Percentiles rank a stretch among this genome's conserved stretches.
phyloP scores from a whole-genome alignment of 2,329 filamentous ascomycete species.

The Fusarium pseudograminearum region DNA sequence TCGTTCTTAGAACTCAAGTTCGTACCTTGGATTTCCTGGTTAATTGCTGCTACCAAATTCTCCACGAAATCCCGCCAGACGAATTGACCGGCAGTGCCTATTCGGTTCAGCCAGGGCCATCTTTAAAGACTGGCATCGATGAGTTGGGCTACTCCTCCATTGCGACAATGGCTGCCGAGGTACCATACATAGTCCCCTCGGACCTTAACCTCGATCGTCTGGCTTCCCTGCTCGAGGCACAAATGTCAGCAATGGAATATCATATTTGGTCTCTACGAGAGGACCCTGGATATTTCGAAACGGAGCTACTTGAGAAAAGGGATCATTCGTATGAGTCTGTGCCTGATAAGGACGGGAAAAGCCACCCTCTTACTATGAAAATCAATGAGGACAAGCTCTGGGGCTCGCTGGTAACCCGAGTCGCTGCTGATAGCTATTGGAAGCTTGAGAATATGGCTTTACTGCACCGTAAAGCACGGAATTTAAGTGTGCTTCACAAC shows the following conservation, averaged over 20 bases:
- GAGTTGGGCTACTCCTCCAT: neutral
- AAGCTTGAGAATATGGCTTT: neutral
- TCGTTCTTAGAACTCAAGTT: slow-evolving; percentile 64
- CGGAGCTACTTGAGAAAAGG: neutral
- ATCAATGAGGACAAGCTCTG: neutral
- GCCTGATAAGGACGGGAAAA: neutral
- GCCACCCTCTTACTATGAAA: neutral
- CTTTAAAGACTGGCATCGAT: slow-evolving; percentile 47
- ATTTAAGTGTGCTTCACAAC: neutral
- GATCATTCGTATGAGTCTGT: neutral
- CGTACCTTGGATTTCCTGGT: slow-evolving; percentile 62
- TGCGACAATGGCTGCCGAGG: neutral
- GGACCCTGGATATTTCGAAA: neutral
- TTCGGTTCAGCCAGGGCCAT: slow-evolving; percentile 55
- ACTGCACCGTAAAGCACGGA: neutral
- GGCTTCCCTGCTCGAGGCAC: neutral
- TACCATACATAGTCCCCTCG: neutral
- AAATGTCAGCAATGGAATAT: neutral
- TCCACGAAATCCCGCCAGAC: slow-evolving; percentile 62
- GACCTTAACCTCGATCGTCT: neutral
- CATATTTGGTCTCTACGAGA: neutral
- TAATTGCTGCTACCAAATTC: slow-evolving; percentile 58
- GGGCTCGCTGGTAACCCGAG: neutral
- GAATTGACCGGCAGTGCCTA: slow-evolving; percentile 44
- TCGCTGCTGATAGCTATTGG: neutral